A percentile compares a stretch with the other conserved stretches of the same genome.
phyloP scores from a whole-genome alignment of 148 eudicot genomes.

The Dianthus caryophyllus region DNA sequence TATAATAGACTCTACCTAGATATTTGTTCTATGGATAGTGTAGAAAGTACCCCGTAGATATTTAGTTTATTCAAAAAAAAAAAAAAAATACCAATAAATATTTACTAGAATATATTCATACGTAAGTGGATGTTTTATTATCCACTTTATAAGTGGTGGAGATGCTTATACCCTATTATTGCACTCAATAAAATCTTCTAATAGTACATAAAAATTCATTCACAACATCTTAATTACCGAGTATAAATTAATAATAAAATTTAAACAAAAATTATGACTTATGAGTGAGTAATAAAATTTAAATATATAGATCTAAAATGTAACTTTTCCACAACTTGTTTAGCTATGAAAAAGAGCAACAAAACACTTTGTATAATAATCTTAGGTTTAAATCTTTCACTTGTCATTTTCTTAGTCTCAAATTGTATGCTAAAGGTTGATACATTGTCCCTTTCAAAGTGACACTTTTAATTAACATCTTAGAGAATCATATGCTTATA shows the following conservation, averaged over 20 bases:
- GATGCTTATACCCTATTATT: conserved; percentile 15
- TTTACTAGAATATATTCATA: conserved; percentile 25
- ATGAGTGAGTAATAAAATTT: not conserved
- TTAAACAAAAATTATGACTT: not conserved
- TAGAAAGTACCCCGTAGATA: too few species aligned
- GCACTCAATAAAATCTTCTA: not conserved
- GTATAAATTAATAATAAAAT: not conserved
- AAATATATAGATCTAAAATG: conserved; percentile 7
- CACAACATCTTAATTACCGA: not conserved
- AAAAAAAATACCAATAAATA: not conserved
- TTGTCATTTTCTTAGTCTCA: not conserved
- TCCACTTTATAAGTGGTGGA: conserved; percentile 8
- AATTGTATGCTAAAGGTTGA: conserved; percentile 8
- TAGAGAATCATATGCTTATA: not conserved
- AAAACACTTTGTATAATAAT: not conserved
- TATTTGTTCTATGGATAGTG: not conserved
- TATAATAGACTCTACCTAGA: not conserved
- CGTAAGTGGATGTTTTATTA: conserved; percentile 22
- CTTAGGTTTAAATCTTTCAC: not conserved
- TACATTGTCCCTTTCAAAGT: conserved; percentile 6
- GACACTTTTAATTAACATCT: conserved; percentile 5
- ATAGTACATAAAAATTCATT: not conserved
- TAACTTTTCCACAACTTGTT: conserved; percentile 2
- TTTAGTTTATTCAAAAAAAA: too few species aligned
- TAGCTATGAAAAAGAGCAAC: not conserved